Conservation (phyloP, 441 rosid species). For the Corymbia citriodora region DNA sequence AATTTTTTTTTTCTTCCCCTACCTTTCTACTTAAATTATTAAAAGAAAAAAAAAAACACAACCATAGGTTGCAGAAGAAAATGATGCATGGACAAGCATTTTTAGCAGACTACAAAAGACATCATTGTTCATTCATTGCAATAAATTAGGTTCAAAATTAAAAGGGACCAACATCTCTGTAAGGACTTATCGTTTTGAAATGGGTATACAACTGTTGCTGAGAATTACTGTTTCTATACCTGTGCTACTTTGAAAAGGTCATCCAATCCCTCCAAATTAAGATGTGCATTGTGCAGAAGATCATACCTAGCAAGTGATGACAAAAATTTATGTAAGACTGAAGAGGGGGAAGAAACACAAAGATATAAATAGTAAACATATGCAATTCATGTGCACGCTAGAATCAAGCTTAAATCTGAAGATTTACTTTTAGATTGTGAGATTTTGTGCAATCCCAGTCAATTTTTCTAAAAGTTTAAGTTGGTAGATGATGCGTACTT, state of each 20-base stretch:
- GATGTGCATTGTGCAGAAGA: constrained; percentile 5
- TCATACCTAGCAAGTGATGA: background rate
- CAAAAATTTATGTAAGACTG: background rate
- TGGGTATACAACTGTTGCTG: background rate
- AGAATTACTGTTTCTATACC: background rate
- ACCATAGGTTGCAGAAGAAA: background rate
- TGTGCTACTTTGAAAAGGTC: constrained; percentile 1
- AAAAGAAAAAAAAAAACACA: background rate
- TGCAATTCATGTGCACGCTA: background rate
- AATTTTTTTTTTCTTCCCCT: background rate
- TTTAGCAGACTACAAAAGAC: background rate
- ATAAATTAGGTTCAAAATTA: background rate
- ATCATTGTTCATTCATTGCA: background rate
- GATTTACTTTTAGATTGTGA: background rate
- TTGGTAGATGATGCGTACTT: no score
- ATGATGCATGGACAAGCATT: background rate
- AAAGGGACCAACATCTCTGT: background rate
- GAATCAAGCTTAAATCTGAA: background rate
- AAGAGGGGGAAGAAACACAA: background rate
- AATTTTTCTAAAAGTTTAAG: no score
- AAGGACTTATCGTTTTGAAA: background rate
- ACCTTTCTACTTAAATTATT: background rate
- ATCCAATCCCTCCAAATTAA: background rate
- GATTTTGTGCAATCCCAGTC: no score
- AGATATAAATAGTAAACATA: background rate